Percentiles rank a stretch among this genome's conserved stretches.
phyloP scores from a whole-genome alignment of 1,284 basidiomycete genomes.

The Ganoderma multipileum region DNA sequence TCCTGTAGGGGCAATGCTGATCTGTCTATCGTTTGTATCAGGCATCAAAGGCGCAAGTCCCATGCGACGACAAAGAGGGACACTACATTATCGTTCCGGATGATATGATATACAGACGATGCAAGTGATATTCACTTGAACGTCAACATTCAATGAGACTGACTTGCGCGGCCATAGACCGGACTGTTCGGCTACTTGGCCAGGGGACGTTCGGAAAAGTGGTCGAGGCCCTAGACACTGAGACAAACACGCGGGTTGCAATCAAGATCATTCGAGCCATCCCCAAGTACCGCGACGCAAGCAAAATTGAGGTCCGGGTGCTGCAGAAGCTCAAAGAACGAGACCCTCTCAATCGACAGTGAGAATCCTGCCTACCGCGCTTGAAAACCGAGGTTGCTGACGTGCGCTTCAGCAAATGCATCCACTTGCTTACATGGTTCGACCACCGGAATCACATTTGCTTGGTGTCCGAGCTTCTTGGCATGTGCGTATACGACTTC shows the following conservation, averaged over 20 bases:
- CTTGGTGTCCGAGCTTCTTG: slow-evolving; percentile 94
- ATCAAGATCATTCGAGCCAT: slow-evolving; percentile 99
- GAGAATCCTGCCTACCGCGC: slow-evolving; percentile 43
- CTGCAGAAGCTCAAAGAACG: slow-evolving; percentile 90
- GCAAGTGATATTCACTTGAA: slow-evolving; percentile 52
- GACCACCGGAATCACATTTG: slow-evolving; percentile 99
- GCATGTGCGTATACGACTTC: slow-evolving; percentile 99
- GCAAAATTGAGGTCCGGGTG: slow-evolving; percentile 98
- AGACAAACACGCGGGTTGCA: slow-evolving; percentile 84
- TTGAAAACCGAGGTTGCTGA: slow-evolving; percentile 9
- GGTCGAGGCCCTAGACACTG: slow-evolving; percentile 90
- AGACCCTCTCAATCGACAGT: slow-evolving; percentile 92
- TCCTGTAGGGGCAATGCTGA: slow-evolving; percentile 29
- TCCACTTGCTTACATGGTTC: slow-evolving; percentile 94
- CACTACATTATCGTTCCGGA: slow-evolving; percentile 93
- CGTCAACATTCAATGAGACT: slow-evolving; percentile 24
- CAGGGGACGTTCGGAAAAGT: slow-evolving; percentile 99
- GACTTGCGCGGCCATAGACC: slow-evolving; percentile 60
- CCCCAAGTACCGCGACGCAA: slow-evolving; percentile 97
- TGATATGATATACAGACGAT: slow-evolving; percentile 86
- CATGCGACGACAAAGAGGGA: slow-evolving; percentile 94
- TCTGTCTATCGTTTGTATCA: slow-evolving; percentile 43
- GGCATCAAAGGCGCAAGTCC: slow-evolving; percentile 64
- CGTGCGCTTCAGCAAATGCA: slow-evolving; percentile 84
- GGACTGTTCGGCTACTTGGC: slow-evolving; percentile 89